Percentiles rank a stretch among this genome's conserved stretches.
Conservation (phyloP, 495 filamentous ascomycete genomes). For the Trichoderma erinaceum region DNA sequence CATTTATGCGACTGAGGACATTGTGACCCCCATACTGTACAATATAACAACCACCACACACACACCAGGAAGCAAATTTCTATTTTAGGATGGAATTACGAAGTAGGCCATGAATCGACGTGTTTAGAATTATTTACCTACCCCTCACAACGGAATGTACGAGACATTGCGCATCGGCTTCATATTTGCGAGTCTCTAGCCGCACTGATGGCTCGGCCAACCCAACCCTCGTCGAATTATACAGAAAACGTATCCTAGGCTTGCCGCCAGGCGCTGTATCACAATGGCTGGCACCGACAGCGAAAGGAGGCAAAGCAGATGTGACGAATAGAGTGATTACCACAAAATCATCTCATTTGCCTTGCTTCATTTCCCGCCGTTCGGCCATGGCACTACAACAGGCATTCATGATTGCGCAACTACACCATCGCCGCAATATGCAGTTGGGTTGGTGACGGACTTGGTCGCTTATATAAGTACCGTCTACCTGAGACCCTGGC, state of each 20-base stretch:
- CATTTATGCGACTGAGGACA: not conserved
- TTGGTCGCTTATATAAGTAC: not conserved
- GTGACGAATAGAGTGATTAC: not conserved
- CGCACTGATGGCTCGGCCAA: not conserved
- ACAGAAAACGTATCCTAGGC: not conserved
- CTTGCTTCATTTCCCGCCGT: not conserved
- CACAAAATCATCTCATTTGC: not conserved
- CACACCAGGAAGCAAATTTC: not conserved
- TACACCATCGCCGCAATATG: not conserved
- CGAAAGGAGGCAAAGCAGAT: not conserved
- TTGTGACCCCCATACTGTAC: not conserved
- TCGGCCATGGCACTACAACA: not conserved
- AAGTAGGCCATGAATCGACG: not conserved
- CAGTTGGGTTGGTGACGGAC: slow-evolving; percentile 3
- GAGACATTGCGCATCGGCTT: not conserved
- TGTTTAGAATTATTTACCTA: not conserved
- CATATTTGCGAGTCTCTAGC: not conserved
- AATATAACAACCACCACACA: not conserved
- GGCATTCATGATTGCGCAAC: not conserved
- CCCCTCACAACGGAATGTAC: not conserved
- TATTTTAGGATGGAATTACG: not conserved
- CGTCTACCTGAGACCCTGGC: not conserved
- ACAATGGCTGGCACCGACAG: not conserved
- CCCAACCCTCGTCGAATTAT: not conserved
- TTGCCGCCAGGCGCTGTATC: not conserved